Evolutionary conservation across 257 asterid species (phyloP).

Genomic region (Cruciata laevipes): DNA sequence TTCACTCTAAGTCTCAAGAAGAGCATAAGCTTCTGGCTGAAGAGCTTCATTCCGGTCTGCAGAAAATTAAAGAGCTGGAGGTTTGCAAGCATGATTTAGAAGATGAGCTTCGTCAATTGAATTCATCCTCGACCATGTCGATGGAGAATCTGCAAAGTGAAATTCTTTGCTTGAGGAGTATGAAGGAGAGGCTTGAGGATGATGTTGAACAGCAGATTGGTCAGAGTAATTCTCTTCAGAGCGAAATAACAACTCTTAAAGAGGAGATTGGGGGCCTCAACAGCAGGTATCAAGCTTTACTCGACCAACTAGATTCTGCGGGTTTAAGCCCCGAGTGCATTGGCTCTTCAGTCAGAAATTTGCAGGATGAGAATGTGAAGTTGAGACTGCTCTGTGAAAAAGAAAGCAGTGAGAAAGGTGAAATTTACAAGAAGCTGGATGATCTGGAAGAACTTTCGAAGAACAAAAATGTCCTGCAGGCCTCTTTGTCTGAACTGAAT

Average conservation of each 20-base stretch:
- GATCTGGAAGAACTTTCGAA: constrained; percentile 49
- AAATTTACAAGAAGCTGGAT: constrained; percentile 51
- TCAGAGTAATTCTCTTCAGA: constrained; percentile 43
- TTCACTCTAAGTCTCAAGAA: constrained; percentile 62
- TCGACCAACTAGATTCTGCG: constrained; percentile 58
- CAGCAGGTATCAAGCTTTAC: constrained; percentile 41
- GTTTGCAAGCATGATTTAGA: constrained; percentile 48
- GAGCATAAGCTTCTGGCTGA: constrained; percentile 54
- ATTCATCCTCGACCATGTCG: constrained; percentile 41
- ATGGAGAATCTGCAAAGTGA: constrained; percentile 63
- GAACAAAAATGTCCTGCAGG: constrained; percentile 41
- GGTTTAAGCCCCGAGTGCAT: constrained; percentile 51
- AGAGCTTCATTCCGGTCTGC: constrained; percentile 57
- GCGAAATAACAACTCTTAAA: constrained; percentile 51
- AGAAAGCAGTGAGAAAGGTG: constrained; percentile 44
- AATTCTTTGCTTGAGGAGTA: constrained; percentile 49
- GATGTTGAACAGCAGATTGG: constrained; percentile 55
- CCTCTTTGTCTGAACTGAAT: constrained; percentile 47
- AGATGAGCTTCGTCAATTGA: constrained; percentile 46
- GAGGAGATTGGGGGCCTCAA: constrained; percentile 68
- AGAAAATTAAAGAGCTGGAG: constrained; percentile 55
- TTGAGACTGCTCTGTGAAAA: constrained; percentile 41
- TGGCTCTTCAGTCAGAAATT: constrained; percentile 38
- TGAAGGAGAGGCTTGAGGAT: constrained; percentile 64
- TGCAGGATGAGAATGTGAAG: constrained; percentile 57